Percentiles rank a stretch among this genome's conserved stretches.
Evolutionary conservation across 1,139 yeast species (phyloP).

Genomic region (Yarrowia galli): DNA sequence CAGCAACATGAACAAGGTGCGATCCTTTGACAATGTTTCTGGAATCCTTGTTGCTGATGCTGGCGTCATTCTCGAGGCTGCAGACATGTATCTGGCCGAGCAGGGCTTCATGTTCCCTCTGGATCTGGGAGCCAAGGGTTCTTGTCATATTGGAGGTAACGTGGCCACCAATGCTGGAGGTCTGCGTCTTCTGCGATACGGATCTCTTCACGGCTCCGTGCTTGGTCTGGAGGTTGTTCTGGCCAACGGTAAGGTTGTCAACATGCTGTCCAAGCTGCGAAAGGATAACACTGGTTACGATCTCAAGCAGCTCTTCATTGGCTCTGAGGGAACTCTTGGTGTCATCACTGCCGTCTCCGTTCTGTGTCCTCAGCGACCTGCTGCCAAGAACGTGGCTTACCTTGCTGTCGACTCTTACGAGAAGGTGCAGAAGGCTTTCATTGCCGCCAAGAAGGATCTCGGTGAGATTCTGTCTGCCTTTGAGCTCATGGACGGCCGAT

Average conservation of each 20-base stretch:
- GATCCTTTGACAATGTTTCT: conserved; percentile 80
- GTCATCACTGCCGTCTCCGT: conserved; percentile 89
- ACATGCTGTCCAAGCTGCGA: conserved; percentile 81
- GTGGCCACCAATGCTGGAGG: conserved; percentile 99
- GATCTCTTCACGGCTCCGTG: conserved; percentile 91
- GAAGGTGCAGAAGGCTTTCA: conserved; percentile 81
- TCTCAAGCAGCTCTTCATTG: conserved; percentile 88
- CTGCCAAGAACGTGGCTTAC: conserved; percentile 85
- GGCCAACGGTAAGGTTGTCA: conserved; percentile 84
- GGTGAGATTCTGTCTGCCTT: conserved; percentile 90
- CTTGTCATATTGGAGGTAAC: conserved; percentile 95
- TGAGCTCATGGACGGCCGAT: conserved; percentile 88
- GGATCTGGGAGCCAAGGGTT: conserved; percentile 96
- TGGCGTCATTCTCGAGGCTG: conserved; percentile 86
- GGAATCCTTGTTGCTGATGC: conserved; percentile 92
- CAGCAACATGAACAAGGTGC: conserved; percentile 73
- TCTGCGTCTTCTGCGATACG: conserved; percentile 82
- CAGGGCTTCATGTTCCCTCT: conserved; percentile 90
- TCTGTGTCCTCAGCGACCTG: conserved; percentile 91
- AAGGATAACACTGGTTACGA: conserved; percentile 97
- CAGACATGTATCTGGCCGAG: conserved; percentile 80
- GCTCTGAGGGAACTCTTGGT: conserved; percentile 92
- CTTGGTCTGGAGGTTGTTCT: conserved; percentile 91
- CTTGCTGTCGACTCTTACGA: conserved; percentile 84
- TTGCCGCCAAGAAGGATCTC: conserved; percentile 77